A percentile compares a stretch with the other conserved stretches of the same genome.
phyloP scores from a whole-genome alignment of 495 filamentous ascomycete genomes.

The Aspergillus kassunensis region DNA sequence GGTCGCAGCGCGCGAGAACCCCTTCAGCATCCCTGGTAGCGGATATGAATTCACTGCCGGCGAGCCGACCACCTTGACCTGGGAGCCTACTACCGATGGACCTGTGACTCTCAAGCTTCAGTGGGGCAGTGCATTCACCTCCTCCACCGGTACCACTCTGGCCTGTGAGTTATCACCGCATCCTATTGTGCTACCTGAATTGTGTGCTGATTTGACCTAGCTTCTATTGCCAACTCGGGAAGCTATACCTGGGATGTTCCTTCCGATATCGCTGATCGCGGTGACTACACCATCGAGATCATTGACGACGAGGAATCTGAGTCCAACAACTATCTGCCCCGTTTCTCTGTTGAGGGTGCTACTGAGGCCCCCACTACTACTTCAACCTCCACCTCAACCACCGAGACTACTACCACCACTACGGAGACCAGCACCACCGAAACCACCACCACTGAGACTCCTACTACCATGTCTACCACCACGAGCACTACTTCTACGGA shows the following conservation, averaged over 20 bases:
- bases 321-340: conserved; percentile 55
- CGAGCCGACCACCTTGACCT: conserved; percentile 47
- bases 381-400: conserved; percentile 35
- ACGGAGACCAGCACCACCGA: conserved; percentile 25
- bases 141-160: conserved; percentile 44
- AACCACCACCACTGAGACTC: conserved; percentile 22
- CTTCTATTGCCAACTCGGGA: conserved; percentile 53
- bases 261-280: conserved; percentile 35
- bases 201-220: conserved; percentile 31
- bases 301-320: conserved; percentile 40
- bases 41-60: conserved; percentile 50
- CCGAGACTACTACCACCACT: conserved; percentile 40
- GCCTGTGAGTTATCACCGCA: conserved; percentile 42
- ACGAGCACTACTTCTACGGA: conserved; percentile 12
- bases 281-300: conserved; percentile 59
- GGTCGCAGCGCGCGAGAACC: conserved; percentile 40
- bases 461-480: conserved; percentile 15
- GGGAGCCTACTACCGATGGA: conserved; percentile 51
- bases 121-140: conserved; percentile 41
- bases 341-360: conserved; percentile 51
- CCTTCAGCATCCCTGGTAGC: conserved; percentile 49
- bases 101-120: conserved; percentile 53
- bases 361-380: conserved; percentile 35
- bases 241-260: conserved; percentile 53
- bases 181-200: not conserved